These are phyloP conservation scores for Rhodamnia argentea DNA, from an alignment of 345 rosid genomes.

Conservation along the genomic window DNA sequence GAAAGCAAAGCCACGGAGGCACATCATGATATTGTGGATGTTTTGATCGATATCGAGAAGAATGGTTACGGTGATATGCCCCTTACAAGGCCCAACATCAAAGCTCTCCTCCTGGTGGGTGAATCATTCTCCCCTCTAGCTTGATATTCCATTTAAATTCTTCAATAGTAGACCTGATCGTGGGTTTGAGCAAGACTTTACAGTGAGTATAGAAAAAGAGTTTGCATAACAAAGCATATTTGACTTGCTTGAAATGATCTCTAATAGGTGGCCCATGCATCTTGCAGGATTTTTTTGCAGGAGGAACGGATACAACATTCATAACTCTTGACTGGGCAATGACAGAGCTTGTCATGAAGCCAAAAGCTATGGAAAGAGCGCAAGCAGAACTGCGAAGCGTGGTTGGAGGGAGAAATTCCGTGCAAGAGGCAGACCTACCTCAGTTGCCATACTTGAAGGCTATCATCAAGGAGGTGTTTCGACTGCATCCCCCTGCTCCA, in stretches of 20 bases:
- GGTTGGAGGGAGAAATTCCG: slow-evolving; percentile 19
- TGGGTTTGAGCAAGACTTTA: too few species aligned
- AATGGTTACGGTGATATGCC: slow-evolving; percentile 9
- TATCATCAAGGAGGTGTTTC: slow-evolving; percentile 37
- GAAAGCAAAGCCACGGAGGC: neutral
- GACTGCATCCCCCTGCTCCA: slow-evolving; percentile 49
- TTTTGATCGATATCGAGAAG: slow-evolving; percentile 18
- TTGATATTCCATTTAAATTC: neutral
- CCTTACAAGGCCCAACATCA: slow-evolving; percentile 21
- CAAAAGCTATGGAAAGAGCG: slow-evolving; percentile 17
- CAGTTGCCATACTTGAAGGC: slow-evolving; percentile 32
- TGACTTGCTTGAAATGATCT: neutral
- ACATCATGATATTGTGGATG: slow-evolving; percentile 22
- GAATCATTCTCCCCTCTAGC: neutral
- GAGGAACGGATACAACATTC: slow-evolving; percentile 28
- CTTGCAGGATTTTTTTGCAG: slow-evolving; percentile 33
- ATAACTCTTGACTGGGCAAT: slow-evolving; percentile 26
- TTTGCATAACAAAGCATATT: neutral
- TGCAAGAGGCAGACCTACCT: slow-evolving; percentile 28
- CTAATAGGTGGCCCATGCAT: neutral
- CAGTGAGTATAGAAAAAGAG: neutral
- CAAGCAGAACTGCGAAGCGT: slow-evolving; percentile 29
- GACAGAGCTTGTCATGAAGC: slow-evolving; percentile 37
- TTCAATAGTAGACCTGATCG: neutral
- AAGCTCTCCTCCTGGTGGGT: slow-evolving; percentile 36